Conservation (phyloP, 2,329 filamentous ascomycete species). For the Claviceps sp. region DNA sequence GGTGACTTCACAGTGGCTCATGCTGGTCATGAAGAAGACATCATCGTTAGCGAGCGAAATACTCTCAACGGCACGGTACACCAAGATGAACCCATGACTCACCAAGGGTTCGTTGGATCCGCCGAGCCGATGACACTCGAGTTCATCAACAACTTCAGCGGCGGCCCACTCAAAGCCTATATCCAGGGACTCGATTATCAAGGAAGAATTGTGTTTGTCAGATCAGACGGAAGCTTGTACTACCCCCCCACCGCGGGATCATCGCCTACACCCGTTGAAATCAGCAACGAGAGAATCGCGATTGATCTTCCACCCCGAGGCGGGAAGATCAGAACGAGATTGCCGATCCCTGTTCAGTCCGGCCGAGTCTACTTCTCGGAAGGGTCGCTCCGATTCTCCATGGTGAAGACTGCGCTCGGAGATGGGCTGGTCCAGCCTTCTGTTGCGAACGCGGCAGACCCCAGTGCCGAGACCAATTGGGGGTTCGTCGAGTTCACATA, state of each 20-base stretch:
- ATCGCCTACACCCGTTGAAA: slow-evolving; percentile 20
- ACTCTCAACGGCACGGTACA: slow-evolving; percentile 25
- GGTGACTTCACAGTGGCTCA: slow-evolving; percentile 18
- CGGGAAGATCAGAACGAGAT: slow-evolving; percentile 21
- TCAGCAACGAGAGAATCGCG: slow-evolving; percentile 24
- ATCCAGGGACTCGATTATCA: slow-evolving; percentile 29
- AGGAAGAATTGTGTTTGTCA: slow-evolving; percentile 28
- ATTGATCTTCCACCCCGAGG: slow-evolving; percentile 28
- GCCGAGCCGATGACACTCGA: slow-evolving; percentile 13
- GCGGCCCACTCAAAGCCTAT: slow-evolving; percentile 28
- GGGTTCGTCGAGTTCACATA: slow-evolving; percentile 37
- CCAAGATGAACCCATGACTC: slow-evolving; percentile 4
- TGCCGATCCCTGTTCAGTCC: slow-evolving; percentile 27
- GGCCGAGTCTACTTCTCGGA: slow-evolving; percentile 33
- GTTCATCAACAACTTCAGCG: slow-evolving; percentile 30
- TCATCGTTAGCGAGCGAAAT: slow-evolving; percentile 25
- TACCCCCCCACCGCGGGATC: slow-evolving; percentile 26
- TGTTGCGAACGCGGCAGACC: slow-evolving; percentile 27
- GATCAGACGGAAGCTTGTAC: slow-evolving; percentile 24
- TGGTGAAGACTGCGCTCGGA: slow-evolving; percentile 17
- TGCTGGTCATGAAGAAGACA: slow-evolving; percentile 17
- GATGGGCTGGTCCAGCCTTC: slow-evolving; percentile 36
- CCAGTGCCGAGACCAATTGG: slow-evolving; percentile 31
- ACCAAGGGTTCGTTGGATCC: not conserved
- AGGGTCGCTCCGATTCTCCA: slow-evolving; percentile 28